These are phyloP conservation scores for Torrubiellomyces zombiae DNA, from an alignment of 2,329 filamentous ascomycete genomes.

Conservation along the genomic window DNA sequence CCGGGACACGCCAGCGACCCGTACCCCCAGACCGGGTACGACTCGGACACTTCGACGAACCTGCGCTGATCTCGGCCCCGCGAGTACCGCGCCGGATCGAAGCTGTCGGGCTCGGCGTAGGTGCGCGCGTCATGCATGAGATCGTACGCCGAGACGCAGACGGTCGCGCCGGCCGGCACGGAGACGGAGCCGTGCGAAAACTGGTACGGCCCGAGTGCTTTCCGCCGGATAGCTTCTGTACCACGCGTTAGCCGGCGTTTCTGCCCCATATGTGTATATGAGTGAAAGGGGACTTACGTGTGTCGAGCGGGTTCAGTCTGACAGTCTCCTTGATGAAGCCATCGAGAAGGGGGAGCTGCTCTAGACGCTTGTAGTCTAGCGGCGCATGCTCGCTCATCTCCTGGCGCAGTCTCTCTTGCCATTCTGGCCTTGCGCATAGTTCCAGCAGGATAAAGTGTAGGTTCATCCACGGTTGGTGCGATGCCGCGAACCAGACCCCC, in stretches of 20 bases:
- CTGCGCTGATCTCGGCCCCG: neutral
- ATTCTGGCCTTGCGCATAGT: neutral
- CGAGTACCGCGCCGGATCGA: neutral
- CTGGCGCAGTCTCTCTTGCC: neutral
- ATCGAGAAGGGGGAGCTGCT: neutral
- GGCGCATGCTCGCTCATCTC: neutral
- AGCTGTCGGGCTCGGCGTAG: neutral
- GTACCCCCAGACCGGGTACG: neutral
- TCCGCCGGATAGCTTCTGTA: neutral
- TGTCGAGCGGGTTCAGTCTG: neutral
- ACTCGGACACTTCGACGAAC: neutral
- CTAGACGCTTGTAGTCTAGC: neutral
- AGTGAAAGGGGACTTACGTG: neutral
- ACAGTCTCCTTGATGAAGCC: slow-evolving; percentile 1
- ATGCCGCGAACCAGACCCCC: neutral
- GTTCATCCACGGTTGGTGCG: slow-evolving; percentile 1
- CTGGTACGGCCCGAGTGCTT: neutral
- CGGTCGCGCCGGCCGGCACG: neutral
- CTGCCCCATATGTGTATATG: too few relatives aligned
- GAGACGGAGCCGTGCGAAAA: neutral
- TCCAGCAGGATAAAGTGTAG: neutral
- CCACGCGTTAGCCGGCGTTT: too few relatives aligned
- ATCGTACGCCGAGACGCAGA: neutral
- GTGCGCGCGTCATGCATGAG: neutral
- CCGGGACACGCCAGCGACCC: slow-evolving; percentile 1